These are phyloP conservation scores for Alloteropsis angusta DNA, from an alignment of 202 grass and related monocot species.

Conservation along the genomic window DNA sequence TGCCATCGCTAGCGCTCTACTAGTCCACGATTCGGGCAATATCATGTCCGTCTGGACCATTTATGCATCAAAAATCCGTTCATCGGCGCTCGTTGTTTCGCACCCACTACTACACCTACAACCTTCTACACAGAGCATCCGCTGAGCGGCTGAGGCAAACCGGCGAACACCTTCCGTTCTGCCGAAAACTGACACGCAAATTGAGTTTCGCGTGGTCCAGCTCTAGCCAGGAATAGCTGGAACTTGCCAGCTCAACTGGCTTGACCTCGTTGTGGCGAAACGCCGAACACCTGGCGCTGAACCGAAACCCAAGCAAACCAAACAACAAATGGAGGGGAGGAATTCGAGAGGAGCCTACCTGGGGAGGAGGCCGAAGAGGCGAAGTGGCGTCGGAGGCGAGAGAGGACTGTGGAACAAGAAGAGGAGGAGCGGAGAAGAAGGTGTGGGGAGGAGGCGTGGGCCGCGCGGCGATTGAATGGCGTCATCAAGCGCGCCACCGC, in stretches of 20 bases:
- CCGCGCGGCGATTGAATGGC: constrained; percentile 44
- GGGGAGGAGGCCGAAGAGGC: background rate
- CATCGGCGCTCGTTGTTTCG: background rate
- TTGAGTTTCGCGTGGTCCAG: background rate
- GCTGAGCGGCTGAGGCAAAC: background rate
- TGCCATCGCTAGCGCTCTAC: background rate
- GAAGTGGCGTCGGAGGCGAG: constrained; percentile 11
- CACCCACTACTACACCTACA: background rate
- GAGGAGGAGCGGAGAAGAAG: constrained; percentile 1
- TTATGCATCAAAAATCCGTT: background rate
- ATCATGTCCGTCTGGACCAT: background rate
- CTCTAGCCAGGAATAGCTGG: background rate
- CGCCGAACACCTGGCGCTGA: constrained; percentile 13
- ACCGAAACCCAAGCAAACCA: background rate
- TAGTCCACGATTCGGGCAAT: background rate
- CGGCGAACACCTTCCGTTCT: constrained; percentile 5
- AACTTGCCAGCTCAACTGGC: background rate
- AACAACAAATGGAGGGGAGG: background rate
- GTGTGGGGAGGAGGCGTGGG: constrained; percentile 23
- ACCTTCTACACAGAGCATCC: background rate
- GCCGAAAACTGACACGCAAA: background rate
- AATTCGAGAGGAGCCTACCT: constrained; percentile 16
- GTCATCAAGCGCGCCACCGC: constrained; percentile 56
- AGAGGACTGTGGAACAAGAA: background rate
- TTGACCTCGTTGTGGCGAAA: background rate